Percentiles rank a stretch among this genome's conserved stretches.
These are phyloP conservation scores for Colletotrichum sp. DNA, from an alignment of 2,329 filamentous ascomycete species.

Conservation along the genomic window DNA sequence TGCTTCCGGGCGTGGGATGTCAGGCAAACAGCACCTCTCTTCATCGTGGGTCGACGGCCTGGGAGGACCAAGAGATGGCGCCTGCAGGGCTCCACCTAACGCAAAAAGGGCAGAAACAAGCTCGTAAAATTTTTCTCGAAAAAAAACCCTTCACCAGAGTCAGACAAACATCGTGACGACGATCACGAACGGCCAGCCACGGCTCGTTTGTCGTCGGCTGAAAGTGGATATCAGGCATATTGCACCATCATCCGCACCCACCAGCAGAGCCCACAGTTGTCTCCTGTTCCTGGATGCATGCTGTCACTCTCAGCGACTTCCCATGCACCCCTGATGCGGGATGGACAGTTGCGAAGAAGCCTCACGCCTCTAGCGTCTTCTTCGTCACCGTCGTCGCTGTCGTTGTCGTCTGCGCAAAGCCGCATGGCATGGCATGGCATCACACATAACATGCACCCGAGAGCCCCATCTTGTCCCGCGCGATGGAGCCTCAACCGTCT, in stretches of 20 bases:
- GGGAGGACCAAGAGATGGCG: neutral
- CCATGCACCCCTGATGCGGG: neutral
- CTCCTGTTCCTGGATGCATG: conserved; percentile 4
- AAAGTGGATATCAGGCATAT: conserved; percentile 17
- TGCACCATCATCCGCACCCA: neutral
- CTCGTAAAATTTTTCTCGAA: neutral
- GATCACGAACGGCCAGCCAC: conserved; percentile 2
- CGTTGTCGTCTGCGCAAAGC: neutral
- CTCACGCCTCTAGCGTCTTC: neutral
- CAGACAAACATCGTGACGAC: neutral
- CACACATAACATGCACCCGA: neutral
- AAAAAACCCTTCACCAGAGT: neutral
- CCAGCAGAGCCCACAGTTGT: neutral
- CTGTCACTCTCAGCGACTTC: neutral
- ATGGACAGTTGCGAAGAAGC: neutral
- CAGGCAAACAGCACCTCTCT: neutral
- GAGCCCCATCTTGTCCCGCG: conserved; percentile 19
- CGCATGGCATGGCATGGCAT: neutral
- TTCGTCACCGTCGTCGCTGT: neutral
- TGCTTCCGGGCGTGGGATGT: conserved; percentile 7
- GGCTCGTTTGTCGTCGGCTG: conserved; percentile 22
- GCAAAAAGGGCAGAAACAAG: neutral
- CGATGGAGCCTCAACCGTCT: conserved; percentile 1
- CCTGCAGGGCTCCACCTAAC: neutral
- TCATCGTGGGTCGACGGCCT: neutral